Percentiles rank a stretch among this genome's conserved stretches.
These are phyloP conservation scores for Syncephalastrum contaminatum DNA, from an alignment of 371 early-diverging fungal genomes.

Conservation along the genomic window DNA sequence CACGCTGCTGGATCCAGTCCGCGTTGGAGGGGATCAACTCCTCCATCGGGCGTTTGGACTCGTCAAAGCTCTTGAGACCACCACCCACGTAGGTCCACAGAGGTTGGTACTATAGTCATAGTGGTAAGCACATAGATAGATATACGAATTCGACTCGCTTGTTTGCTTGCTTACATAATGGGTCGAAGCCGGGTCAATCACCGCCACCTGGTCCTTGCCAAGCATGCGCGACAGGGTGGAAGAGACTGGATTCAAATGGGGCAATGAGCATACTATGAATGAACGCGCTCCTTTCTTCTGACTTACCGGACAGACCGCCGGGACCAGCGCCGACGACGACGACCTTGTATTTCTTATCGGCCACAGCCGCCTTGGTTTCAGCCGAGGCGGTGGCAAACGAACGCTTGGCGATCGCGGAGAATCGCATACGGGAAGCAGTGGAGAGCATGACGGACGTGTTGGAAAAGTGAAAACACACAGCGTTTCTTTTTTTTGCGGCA, in stretches of 20 bases:
- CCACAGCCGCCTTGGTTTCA: slow-evolving; percentile 16
- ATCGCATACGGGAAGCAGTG: slow-evolving; percentile 12
- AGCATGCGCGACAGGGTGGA: slow-evolving; percentile 61
- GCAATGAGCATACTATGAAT: too few relatives aligned
- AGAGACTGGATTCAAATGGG: slow-evolving; percentile 40
- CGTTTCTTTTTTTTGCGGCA: too few relatives aligned
- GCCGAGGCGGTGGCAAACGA: slow-evolving; percentile 28
- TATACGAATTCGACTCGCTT: background rate
- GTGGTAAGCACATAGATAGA: background rate
- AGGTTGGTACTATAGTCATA: slow-evolving; percentile 71
- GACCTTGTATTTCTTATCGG: slow-evolving; percentile 55
- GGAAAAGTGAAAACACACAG: too few relatives aligned
- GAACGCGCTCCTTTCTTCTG: too few relatives aligned
- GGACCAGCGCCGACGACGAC: slow-evolving; percentile 70
- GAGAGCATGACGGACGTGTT: too few relatives aligned
- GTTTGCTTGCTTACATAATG: slow-evolving; percentile 66
- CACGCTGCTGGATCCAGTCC: slow-evolving; percentile 77
- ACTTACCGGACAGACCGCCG: slow-evolving; percentile 61
- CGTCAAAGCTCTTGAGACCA: slow-evolving; percentile 77
- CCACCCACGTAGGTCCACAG: slow-evolving; percentile 90
- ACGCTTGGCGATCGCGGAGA: slow-evolving; percentile 10
- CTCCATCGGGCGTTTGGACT: slow-evolving; percentile 66
- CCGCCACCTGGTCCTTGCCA: slow-evolving; percentile 71
- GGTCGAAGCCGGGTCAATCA: slow-evolving; percentile 74
- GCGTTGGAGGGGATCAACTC: slow-evolving; percentile 71